Conservation (phyloP, 169 alveolate species). For the Eimeria tenella region DNA sequence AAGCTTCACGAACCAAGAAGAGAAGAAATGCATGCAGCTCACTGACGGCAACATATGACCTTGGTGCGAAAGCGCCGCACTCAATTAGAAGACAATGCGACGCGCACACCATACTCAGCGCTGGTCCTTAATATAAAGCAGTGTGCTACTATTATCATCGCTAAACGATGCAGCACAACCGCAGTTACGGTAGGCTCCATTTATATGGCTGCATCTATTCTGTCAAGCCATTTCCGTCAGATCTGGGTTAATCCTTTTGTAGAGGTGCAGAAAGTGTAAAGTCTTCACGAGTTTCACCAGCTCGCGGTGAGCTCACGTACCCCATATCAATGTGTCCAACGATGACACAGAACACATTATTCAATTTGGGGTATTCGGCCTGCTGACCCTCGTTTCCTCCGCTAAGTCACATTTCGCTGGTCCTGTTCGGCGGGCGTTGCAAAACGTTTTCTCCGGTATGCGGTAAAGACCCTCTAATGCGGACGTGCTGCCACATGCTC, state of each 20-base stretch:
- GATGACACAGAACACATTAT: neutral
- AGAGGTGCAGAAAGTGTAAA: neutral
- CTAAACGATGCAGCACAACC: constrained; percentile 24
- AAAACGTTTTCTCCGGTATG: constrained; percentile 7
- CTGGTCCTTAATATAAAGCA: neutral
- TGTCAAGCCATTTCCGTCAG: neutral
- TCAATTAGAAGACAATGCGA: neutral
- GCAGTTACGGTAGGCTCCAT: neutral
- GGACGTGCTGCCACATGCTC: constrained; percentile 45
- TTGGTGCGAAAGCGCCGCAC: neutral
- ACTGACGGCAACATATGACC: neutral
- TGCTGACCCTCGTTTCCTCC: constrained; percentile 6
- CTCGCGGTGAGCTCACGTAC: neutral
- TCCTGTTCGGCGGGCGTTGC: constrained; percentile 64
- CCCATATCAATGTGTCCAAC: neutral
- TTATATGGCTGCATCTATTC: constrained; percentile 1
- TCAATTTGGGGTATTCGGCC: neutral
- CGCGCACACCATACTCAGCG: neutral
- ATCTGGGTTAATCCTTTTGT: neutral
- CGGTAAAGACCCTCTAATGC: constrained; percentile 32
- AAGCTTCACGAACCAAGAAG: neutral
- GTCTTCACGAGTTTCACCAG: neutral
- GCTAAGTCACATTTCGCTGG: constrained; percentile 37
- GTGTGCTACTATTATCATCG: neutral
- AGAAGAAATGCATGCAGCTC: neutral